These are phyloP conservation scores for Podaxis mareebaensis DNA, from an alignment of 768 basidiomycete species.

Conservation along the genomic window DNA sequence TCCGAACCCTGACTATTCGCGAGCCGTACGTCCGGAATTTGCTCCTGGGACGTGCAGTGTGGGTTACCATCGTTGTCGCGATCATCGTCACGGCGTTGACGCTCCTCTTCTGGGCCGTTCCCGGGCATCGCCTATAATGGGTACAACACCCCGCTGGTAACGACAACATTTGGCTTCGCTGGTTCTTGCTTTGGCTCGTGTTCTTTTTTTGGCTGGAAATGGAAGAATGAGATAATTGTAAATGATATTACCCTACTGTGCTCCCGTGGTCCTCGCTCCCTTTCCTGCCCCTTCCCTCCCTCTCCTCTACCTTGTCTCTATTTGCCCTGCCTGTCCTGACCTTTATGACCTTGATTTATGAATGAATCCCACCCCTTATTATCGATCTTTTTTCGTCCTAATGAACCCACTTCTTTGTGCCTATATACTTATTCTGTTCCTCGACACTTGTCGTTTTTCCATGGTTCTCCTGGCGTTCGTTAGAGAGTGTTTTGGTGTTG, in stretches of 20 bases:
- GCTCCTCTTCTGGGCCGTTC: slow-evolving; percentile 94
- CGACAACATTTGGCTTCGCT: slow-evolving; percentile 16
- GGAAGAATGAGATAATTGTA: slow-evolving; percentile 2
- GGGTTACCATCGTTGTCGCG: slow-evolving; percentile 83
- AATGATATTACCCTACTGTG: neutral
- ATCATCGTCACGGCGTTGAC: slow-evolving; percentile 79
- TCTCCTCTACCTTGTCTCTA: slow-evolving; percentile 4
- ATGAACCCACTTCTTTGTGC: neutral
- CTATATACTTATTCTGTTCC: slow-evolving; percentile 22
- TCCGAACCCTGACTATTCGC: slow-evolving; percentile 87
- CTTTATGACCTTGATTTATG: slow-evolving; percentile 18
- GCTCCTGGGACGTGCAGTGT: slow-evolving; percentile 85
- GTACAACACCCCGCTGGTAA: slow-evolving; percentile 17
- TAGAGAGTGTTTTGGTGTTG: slow-evolving; percentile 7
- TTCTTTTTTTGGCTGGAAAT: neutral
- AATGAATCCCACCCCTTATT: slow-evolving; percentile 18
- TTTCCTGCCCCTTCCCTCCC: neutral
- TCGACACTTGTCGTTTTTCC: slow-evolving; percentile 15
- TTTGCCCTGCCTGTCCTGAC: slow-evolving; percentile 1
- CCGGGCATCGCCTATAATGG: slow-evolving; percentile 80
- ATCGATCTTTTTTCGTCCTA: slow-evolving; percentile 10
- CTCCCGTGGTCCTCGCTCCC: neutral
- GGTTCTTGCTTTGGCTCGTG: slow-evolving; percentile 7
- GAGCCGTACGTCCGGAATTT: slow-evolving; percentile 95
- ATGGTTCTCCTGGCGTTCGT: neutral